These are phyloP conservation scores for Suhomyces kilbournensis DNA, from an alignment of 805 yeast species.

Conservation along the genomic window DNA sequence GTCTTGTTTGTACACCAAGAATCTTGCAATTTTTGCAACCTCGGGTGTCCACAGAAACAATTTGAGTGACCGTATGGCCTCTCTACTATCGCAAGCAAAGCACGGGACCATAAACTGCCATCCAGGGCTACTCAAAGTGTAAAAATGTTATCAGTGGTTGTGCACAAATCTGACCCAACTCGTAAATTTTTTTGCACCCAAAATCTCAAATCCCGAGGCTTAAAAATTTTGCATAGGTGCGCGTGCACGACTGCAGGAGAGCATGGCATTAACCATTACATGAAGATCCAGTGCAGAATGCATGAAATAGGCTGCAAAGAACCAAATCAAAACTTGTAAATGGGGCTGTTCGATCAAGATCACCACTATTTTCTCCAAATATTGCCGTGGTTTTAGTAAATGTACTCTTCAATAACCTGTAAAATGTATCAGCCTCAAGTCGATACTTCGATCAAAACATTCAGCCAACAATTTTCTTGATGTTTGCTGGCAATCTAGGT, in stretches of 20 bases:
- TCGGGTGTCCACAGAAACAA: background rate
- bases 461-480: slow-evolving; percentile 37
- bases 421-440: background rate
- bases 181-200: background rate
- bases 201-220: background rate
- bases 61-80: background rate
- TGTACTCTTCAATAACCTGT: background rate
- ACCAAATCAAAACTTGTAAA: background rate
- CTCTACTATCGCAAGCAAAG: background rate
- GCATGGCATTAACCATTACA: background rate
- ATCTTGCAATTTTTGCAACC: background rate
- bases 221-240: background rate
- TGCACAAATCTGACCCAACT: background rate
- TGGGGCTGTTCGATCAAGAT: too few species aligned
- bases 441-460: too few species aligned
- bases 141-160: background rate
- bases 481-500: slow-evolving; percentile 61
- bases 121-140: background rate
- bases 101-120: background rate
- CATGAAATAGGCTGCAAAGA: background rate
- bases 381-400: background rate
- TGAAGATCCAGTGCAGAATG: background rate
- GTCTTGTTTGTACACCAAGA: background rate
- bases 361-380: background rate
- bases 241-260: background rate